Percentiles rank a stretch among this genome's conserved stretches.
These are phyloP conservation scores for Ceratocystis albifundus DNA, from an alignment of 2,329 filamentous ascomycete genomes.

Conservation along the genomic window DNA sequence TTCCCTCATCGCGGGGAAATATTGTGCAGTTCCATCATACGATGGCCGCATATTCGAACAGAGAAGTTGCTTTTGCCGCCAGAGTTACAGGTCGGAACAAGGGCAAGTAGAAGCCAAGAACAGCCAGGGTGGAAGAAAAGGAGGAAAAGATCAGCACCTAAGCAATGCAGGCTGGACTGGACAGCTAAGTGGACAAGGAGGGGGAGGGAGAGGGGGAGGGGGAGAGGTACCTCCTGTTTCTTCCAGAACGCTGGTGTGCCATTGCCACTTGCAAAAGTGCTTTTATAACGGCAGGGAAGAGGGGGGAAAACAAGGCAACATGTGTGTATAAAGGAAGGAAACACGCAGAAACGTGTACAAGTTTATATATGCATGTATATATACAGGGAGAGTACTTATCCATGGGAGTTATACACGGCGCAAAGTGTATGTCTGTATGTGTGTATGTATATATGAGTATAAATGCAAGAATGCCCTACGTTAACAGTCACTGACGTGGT, in stretches of 20 bases:
- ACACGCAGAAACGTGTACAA: no score
- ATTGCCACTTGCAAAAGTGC: constrained; percentile 2
- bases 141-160: background rate
- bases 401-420: no score
- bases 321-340: no score
- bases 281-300: background rate
- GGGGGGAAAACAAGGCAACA: background rate
- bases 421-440: no score
- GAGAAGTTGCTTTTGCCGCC: constrained; percentile 11
- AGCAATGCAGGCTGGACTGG: no score
- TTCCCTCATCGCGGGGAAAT: background rate
- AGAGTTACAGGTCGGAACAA: background rate
- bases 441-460: no score
- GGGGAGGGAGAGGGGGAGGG: no score
- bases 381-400: no score
- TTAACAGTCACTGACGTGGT: no score
- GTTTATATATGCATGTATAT: no score
- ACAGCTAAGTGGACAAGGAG: background rate
- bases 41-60: constrained; percentile 4
- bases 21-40: constrained; percentile 9
- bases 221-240: background rate
- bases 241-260: background rate
- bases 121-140: background rate
- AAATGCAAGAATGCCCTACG: no score
- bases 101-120: background rate